These are phyloP conservation scores for Coelastrella sp. DNA, from an alignment of 139 green algal genomes.

Conservation along the genomic window DNA sequence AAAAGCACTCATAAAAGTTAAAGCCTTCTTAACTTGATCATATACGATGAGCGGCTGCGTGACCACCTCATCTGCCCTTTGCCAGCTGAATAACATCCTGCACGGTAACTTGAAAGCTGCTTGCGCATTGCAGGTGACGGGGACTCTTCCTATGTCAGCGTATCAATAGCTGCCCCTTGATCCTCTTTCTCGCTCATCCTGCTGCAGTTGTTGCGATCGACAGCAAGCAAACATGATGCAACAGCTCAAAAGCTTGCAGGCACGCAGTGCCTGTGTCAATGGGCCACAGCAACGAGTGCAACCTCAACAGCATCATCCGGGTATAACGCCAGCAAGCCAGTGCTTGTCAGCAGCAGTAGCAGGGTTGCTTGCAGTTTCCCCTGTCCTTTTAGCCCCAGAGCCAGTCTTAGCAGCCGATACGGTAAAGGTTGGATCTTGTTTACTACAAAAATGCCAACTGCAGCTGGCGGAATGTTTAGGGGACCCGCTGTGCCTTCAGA, in stretches of 20 bases:
- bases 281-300: neutral
- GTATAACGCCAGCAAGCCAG: neutral
- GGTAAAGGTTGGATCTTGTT: slow-evolving; percentile 66
- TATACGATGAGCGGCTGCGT: neutral
- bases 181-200: neutral
- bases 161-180: neutral
- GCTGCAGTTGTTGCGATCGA: neutral
- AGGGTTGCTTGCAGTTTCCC: neutral
- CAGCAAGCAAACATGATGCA: neutral
- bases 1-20: too few relatives aligned
- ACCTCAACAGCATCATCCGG: neutral
- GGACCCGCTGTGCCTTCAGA: slow-evolving; percentile 81
- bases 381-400: neutral
- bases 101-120: neutral
- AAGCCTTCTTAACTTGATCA: too few relatives aligned
- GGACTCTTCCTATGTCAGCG: neutral
- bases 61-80: neutral
- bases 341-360: slow-evolving; percentile 5
- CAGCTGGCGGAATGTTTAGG: slow-evolving; percentile 81
- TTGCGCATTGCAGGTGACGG: neutral
- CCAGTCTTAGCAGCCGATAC: slow-evolving; percentile 45
- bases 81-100: neutral
- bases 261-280: neutral
- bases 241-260: neutral
- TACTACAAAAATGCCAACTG: slow-evolving; percentile 73